Conservation (phyloP, 1,284 basidiomycete genomes). For the Phellinidium pouzarii region DNA sequence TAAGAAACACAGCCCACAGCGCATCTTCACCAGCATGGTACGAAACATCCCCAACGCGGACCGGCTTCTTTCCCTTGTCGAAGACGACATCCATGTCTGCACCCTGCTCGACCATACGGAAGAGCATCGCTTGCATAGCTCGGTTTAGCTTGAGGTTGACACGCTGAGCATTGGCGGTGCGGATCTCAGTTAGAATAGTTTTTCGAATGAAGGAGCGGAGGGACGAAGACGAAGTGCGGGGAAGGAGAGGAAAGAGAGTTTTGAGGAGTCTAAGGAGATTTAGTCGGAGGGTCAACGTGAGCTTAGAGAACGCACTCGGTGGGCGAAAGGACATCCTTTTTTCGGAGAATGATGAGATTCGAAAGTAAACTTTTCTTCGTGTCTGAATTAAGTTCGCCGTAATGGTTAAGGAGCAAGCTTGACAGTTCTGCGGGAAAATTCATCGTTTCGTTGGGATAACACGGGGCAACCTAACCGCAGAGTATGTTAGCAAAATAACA, state of each 20-base stretch:
- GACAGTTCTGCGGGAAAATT: constrained; percentile 79
- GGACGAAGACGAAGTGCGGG: constrained; percentile 80
- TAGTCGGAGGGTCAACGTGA: not conserved
- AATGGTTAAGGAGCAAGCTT: constrained; percentile 68
- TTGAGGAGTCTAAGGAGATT: constrained; percentile 65
- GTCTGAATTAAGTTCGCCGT: constrained; percentile 67
- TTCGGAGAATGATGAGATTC: constrained; percentile 88
- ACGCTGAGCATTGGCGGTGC: constrained; percentile 81
- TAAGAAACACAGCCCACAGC: constrained; percentile 95
- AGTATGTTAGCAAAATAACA: not conserved
- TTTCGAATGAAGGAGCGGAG: constrained; percentile 86
- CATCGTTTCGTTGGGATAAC: constrained; percentile 83
- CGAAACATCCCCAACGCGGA: constrained; percentile 35
- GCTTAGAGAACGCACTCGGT: constrained; percentile 63
- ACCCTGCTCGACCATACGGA: constrained; percentile 85
- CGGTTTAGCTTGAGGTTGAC: constrained; percentile 97
- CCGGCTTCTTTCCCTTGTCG: constrained; percentile 67
- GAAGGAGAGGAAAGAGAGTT: constrained; percentile 89
- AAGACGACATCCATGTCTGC: constrained; percentile 55
- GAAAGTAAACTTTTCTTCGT: constrained; percentile 80
- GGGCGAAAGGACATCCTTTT: constrained; percentile 88
- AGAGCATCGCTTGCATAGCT: constrained; percentile 93
- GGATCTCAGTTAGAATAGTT: constrained; percentile 94
- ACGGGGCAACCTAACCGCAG: constrained; percentile 64
- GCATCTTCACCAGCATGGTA: constrained; percentile 73